Conservation (phyloP, 164 flowering plant genomes). For the Liquidambar formosana region DNA sequence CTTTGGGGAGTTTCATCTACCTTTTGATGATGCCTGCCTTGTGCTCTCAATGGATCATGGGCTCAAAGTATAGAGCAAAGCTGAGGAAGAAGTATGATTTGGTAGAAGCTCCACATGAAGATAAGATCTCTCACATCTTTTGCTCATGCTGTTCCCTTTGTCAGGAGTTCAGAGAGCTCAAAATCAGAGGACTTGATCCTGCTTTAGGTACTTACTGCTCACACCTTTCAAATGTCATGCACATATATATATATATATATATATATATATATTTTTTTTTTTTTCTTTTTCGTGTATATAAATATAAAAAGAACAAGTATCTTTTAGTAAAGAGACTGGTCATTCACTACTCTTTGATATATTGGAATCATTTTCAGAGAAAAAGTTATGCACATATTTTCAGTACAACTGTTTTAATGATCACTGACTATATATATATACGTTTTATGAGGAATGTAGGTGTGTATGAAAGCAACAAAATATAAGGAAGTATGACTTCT, state of each 20-base stretch:
- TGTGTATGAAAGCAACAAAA: too few species aligned
- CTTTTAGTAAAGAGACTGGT: too few species aligned
- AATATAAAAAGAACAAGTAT: too few species aligned
- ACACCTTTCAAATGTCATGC: neutral
- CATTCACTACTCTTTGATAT: too few species aligned
- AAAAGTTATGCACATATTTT: too few species aligned
- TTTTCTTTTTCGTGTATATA: too few species aligned
- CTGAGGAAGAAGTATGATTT: slow-evolving; percentile 43
- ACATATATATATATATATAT: neutral
- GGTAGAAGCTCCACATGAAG: slow-evolving; percentile 54
- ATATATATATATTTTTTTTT: neutral
- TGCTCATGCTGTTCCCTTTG: slow-evolving; percentile 57
- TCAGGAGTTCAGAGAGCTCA: slow-evolving; percentile 44
- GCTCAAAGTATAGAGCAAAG: slow-evolving; percentile 44
- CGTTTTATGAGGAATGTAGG: too few species aligned
- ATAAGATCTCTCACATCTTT: slow-evolving; percentile 40
- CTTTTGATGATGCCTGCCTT: slow-evolving; percentile 39
- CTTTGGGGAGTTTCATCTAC: slow-evolving; percentile 39
- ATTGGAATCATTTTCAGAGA: too few species aligned
- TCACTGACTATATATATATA: too few species aligned
- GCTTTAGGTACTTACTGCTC: slow-evolving; percentile 28
- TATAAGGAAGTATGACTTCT: too few species aligned
- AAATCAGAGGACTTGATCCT: slow-evolving; percentile 34
- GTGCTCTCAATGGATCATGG: slow-evolving; percentile 45
- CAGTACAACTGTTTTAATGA: too few species aligned